Percentiles rank a stretch among this genome's conserved stretches.
phyloP scores from a whole-genome alignment of 2,329 filamentous ascomycete species.

The Penicillium vulpinum region DNA sequence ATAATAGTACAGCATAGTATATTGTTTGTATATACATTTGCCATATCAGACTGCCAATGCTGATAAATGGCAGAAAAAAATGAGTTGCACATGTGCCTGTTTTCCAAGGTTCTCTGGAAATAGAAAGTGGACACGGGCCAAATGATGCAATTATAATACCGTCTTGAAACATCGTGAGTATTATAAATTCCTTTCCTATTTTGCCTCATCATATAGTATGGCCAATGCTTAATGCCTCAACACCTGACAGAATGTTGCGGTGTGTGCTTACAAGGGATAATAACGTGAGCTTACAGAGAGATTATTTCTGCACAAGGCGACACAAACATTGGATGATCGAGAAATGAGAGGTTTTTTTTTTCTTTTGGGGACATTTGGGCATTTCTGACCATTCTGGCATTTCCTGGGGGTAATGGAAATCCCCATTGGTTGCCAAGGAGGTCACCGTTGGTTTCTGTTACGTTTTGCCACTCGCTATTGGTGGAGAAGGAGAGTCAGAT shows the following conservation, averaged over 20 bases:
- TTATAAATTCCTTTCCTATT: neutral
- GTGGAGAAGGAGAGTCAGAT: constrained; percentile 32
- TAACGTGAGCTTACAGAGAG: constrained; percentile 1
- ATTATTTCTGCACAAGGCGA: no score
- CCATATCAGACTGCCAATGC: no score
- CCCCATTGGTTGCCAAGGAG: constrained; percentile 30
- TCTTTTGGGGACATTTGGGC: no score
- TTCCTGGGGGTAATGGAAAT: constrained; percentile 33
- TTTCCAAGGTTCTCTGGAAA: neutral
- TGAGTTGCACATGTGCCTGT: neutral
- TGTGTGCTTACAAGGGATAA: constrained; percentile 4
- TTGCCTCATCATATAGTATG: no score
- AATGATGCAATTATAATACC: constrained; percentile 11
- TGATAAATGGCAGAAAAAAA: no score
- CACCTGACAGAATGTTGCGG: neutral
- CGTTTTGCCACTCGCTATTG: constrained; percentile 31
- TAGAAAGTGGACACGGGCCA: constrained; percentile 9
- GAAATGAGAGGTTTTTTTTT: constrained; percentile 18
- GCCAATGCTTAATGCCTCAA: neutral
- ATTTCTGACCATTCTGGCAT: no score
- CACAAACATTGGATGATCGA: no score
- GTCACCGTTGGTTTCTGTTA: constrained; percentile 46
- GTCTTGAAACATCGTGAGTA: neutral
- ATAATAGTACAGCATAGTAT: no score
- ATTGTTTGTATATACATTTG: no score